Evolutionary conservation across 495 filamentous ascomycete genomes (phyloP), one percentile per base, ranked within the genome.

Genomic region (Pseudoneurospora amorphoporcata): DNA sequence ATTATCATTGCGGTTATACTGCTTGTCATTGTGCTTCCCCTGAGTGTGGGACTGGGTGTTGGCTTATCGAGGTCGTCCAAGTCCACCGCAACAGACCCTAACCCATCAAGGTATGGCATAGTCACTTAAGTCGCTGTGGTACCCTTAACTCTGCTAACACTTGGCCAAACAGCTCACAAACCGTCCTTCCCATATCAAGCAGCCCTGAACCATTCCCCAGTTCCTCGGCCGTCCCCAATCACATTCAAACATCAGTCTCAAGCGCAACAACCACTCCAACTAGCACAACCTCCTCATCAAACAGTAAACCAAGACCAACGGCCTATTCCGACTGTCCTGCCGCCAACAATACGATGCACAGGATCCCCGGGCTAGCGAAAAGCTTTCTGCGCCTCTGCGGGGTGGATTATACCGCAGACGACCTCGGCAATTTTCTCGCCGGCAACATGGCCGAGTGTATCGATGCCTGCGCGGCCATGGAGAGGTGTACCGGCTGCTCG

Each of bases 361-460:
- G 76, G n/a, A 81, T 84, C 8, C 82, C 83, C 1, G 79, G 79
- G 23, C 82, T 83, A 8, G 75, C 79, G 10, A 83, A 82, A 70
- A 77, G 39, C 37, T 86, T 86, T 77, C 70, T 82, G 42, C 84
- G 80, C 37, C 68, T 83, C 38, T 86, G 84, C 72, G 83, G 82
- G 47, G 73, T 85, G 72, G 84, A 86, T 72, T 84, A 83, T 70
- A 77, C 78, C 74, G 81, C 84, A 8, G 73, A 72, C 9, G 84
- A 85, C 68, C 68, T 85, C 8, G 71, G 74, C 3, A 79, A 82
- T 47, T 75, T 84, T 9, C 76, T 71, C 8, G 84, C 84, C 0
- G 75, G 72, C 68, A 83, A 71, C 71, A 81, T 83, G 75, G 72
- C 78, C 41, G 82, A 83, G n/a, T 86, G 84, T 71, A 84, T 86